Percentiles rank a stretch among this genome's conserved stretches.
Evolutionary conservation across 106 monocot genomes (phyloP).

Genomic region (Cymbidium sinense): DNA sequence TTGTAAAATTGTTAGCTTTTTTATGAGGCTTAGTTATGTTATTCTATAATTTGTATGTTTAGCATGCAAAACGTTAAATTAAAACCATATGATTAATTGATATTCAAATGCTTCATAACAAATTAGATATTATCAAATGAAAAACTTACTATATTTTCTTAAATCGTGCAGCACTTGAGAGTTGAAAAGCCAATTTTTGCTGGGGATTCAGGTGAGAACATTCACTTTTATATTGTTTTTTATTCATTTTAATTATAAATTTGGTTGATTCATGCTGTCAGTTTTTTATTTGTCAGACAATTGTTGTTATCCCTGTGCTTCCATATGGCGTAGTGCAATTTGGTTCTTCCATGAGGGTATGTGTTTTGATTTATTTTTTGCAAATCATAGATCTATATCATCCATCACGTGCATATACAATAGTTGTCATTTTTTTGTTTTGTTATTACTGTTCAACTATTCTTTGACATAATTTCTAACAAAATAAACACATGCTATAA

Average conservation of each 20-base stretch:
- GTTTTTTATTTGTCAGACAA: slow-evolving; percentile 35
- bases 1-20: neutral
- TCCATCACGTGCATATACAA: neutral
- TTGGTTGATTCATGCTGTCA: neutral
- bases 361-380: neutral
- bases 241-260: neutral
- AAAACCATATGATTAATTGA: neutral
- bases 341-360: slow-evolving; percentile 71
- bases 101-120: neutral
- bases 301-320: slow-evolving; percentile 63
- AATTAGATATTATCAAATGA: neutral
- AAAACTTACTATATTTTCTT: neutral
- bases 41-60: neutral
- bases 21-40: neutral
- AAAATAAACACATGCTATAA: neutral
- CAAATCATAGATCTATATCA: neutral
- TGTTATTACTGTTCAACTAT: neutral
- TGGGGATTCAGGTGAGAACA: slow-evolving; percentile 56
- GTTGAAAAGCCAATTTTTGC: slow-evolving; percentile 43
- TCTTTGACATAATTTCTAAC: neutral
- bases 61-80: neutral
- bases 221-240: neutral
- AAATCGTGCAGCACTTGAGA: slow-evolving; percentile 41
- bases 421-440: neutral
- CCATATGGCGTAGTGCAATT: slow-evolving; percentile 75